Percentiles rank a stretch among this genome's conserved stretches.
These are phyloP conservation scores for Vitis amurensis DNA, from an alignment of 164 flowering plant species.

Conservation along the genomic window DNA sequence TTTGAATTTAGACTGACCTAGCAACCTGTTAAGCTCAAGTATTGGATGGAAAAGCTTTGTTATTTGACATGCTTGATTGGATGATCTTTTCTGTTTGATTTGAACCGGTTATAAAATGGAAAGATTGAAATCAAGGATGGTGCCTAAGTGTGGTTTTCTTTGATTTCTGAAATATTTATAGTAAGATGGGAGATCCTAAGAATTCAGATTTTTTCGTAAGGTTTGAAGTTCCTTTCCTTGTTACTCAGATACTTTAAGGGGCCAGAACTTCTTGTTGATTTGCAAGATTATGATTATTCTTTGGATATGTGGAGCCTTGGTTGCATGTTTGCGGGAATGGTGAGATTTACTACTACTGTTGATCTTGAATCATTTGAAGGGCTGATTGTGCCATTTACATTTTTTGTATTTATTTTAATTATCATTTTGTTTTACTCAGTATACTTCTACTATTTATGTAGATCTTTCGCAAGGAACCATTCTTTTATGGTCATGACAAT, in stretches of 20 bases:
- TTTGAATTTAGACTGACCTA: too few relatives aligned
- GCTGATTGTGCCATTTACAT: too few relatives aligned
- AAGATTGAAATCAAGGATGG: too few relatives aligned
- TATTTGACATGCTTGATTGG: too few relatives aligned
- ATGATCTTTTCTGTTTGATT: too few relatives aligned
- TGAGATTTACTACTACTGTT: conserved; percentile 16
- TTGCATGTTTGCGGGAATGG: conserved; percentile 62
- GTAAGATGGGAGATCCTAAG: neutral
- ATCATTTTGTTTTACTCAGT: conserved; percentile 3
- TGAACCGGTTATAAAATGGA: too few relatives aligned
- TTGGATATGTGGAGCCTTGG: conserved; percentile 63
- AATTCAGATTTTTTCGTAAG: neutral
- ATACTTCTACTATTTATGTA: conserved; percentile 7
- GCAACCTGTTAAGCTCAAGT: too few relatives aligned
- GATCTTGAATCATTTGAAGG: neutral
- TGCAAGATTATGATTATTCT: conserved; percentile 56
- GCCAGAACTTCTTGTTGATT: conserved; percentile 53
- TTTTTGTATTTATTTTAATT: neutral
- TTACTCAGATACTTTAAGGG: conserved; percentile 47
- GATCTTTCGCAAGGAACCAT: conserved; percentile 43
- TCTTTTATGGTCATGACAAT: conserved; percentile 39
- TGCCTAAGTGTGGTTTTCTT: neutral
- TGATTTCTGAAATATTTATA: neutral
- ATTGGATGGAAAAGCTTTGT: too few relatives aligned
- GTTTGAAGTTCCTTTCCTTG: neutral